Evolutionary conservation across 768 basidiomycete species (phyloP).

Genomic region (Termitomyces heimii): DNA sequence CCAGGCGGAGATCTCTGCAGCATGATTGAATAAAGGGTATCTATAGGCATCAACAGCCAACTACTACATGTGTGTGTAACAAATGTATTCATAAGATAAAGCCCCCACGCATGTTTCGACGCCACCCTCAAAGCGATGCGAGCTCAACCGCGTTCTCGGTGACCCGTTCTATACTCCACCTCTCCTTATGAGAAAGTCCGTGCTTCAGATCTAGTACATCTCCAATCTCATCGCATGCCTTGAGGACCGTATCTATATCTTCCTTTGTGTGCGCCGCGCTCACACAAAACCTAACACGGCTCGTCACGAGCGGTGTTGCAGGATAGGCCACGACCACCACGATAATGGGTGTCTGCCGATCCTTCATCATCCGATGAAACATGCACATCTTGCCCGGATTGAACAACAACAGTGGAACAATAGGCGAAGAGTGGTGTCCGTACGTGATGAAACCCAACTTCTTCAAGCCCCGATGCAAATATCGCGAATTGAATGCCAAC

Average conservation of each 20-base stretch:
- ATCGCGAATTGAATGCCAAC: conserved; percentile 92
- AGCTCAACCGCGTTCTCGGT: conserved; percentile 69
- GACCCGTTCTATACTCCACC: conserved; percentile 79
- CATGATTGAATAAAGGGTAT: not conserved
- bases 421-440: conserved; percentile 85
- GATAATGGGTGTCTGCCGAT: conserved; percentile 73
- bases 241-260: conserved; percentile 82
- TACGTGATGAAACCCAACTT: conserved; percentile 98
- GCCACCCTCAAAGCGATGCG: conserved; percentile 19
- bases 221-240: conserved; percentile 90
- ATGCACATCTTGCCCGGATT: conserved; percentile 91
- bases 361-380: conserved; percentile 87
- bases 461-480: conserved; percentile 78
- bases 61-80: not conserved
- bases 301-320: conserved; percentile 84
- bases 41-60: not conserved
- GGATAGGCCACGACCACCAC: conserved; percentile 90
- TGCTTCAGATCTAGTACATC: conserved; percentile 89
- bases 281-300: conserved; percentile 89
- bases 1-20: no score
- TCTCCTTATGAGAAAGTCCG: conserved; percentile 42
- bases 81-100: not conserved
- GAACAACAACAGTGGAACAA: conserved; percentile 90
- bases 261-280: conserved; percentile 96
- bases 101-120: not conserved